Base-by-base conservation (phyloP, 1,139 yeast species). In the Magnusiomyces suaveolens region DNA sequence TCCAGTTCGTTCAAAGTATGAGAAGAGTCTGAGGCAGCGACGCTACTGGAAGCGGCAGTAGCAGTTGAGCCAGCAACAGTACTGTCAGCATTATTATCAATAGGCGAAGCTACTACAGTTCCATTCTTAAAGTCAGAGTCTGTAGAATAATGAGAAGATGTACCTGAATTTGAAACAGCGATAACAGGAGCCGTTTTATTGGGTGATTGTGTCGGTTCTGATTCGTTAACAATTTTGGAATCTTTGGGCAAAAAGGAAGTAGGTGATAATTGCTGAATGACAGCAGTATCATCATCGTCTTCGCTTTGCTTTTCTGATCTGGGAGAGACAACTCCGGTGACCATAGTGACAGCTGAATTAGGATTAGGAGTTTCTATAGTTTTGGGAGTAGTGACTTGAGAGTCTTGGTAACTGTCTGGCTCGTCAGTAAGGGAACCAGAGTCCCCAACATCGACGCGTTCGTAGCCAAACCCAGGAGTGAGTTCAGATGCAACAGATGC, bases 391-490 rank as follows among this genome's bases (percentile, higher is more conserved):
- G 25, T 20, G 6, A 21, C 8, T 8, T 18, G 23, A 10, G 25
- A 20, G 14, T 41, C 44, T 41, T 41, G 44, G 16, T 41, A 41
- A 41, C 44, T 41, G 16, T 41, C 44, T 4, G 44, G 20, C 16
- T 41, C 44, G 16, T 41, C 44, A 41, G 44, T 41, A 3, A 21
- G 8, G 3, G 44, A 41, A 20, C 44, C 20, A n/a, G 44, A 41
- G 16, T 52, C 60, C 10, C 56, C 53, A 12, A 59, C 62, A 25
- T 59, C 57, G 6, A 59, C 60, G 18, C 62, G 51, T 46, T 60
- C 62, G 38, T 60, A 60, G 8, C 62, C 62, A 46, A 53, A 57
- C 0, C 62, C 62, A 6, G 62, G 62, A 21, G 62, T 57, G 36
- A 59, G 50, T 29, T 59, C 62, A 23, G 60, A 57, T 38, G 53